phyloP scores from a whole-genome alignment of 106 monocot species.

The Dioscorea alata region DNA sequence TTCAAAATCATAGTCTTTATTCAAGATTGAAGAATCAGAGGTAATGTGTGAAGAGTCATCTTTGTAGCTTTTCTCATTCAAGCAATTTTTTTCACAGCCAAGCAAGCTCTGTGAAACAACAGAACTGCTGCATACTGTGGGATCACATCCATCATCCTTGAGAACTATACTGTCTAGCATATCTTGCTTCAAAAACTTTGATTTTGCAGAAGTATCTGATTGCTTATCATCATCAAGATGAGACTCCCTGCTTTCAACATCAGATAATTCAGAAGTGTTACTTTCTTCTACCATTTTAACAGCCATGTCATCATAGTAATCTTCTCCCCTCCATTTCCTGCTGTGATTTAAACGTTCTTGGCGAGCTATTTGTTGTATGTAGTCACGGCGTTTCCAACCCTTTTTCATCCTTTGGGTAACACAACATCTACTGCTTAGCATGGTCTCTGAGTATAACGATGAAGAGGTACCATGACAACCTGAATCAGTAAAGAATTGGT shows the following conservation, averaged over 20 bases:
- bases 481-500: conserved; percentile 8
- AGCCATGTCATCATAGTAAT: conserved; percentile 19
- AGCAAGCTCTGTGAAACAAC: conserved; percentile 10
- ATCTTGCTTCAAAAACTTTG: neutral
- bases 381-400: conserved; percentile 48
- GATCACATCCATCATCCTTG: conserved; percentile 13
- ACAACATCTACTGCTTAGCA: conserved; percentile 25
- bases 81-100: conserved; percentile 13
- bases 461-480: conserved; percentile 21
- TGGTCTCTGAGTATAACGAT: conserved; percentile 22
- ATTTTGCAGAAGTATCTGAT: conserved; percentile 21
- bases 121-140: conserved; percentile 3
- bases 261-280: conserved; percentile 6
- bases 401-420: conserved; percentile 38
- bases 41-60: conserved; percentile 31
- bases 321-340: conserved; percentile 47
- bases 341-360: conserved; percentile 69
- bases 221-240: conserved; percentile 21
- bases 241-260: conserved; percentile 10
- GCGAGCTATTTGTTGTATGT: conserved; percentile 69
- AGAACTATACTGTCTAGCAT: neutral
- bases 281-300: conserved; percentile 48
- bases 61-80: conserved; percentile 9
- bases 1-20: conserved; percentile 24
- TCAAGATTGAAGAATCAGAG: conserved; percentile 19